Conservation (phyloP, 176 grass and related monocot genomes). For the Thinopyrum elongatum region DNA sequence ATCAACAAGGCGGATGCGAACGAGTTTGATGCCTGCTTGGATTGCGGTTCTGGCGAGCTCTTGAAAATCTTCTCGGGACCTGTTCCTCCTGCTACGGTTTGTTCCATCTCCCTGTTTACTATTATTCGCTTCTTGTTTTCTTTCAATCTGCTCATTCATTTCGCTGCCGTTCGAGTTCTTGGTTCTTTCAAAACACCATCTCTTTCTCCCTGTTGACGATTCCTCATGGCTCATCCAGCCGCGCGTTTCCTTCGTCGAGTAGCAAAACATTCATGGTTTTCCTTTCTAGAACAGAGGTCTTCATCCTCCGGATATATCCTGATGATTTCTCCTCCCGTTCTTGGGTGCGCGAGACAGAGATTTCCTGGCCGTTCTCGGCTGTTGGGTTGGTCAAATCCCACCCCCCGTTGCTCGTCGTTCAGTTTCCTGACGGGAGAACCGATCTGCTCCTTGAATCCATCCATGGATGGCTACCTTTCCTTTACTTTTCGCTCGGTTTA, state of each 20-base stretch:
- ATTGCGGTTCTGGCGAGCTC: slow-evolving; percentile 14
- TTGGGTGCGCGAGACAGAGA: neutral
- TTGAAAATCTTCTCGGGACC: neutral
- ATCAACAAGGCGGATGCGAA: neutral
- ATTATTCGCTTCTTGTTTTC: neutral
- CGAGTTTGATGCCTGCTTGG: neutral
- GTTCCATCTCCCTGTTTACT: neutral
- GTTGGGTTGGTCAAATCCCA: neutral
- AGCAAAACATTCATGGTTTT: neutral
- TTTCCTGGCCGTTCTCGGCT: neutral
- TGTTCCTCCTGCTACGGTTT: slow-evolving; percentile 26
- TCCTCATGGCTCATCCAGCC: neutral
- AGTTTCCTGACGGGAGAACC: slow-evolving; percentile 10
- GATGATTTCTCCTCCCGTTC: neutral
- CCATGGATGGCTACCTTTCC: slow-evolving; percentile 22
- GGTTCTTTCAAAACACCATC: neutral
- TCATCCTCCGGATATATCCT: neutral
- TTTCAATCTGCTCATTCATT: neutral
- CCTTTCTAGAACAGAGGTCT: neutral
- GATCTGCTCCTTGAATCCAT: slow-evolving; percentile 37
- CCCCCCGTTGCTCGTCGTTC: neutral
- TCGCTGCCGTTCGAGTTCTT: neutral
- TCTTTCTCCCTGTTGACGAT: neutral
- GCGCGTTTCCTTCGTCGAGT: neutral
- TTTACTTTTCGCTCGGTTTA: slow-evolving; percentile 30